A percentile compares a stretch with the other conserved stretches of the same genome.
phyloP scores from a whole-genome alignment of 2,329 filamentous ascomycete species.

The Fusarium proliferatum region DNA sequence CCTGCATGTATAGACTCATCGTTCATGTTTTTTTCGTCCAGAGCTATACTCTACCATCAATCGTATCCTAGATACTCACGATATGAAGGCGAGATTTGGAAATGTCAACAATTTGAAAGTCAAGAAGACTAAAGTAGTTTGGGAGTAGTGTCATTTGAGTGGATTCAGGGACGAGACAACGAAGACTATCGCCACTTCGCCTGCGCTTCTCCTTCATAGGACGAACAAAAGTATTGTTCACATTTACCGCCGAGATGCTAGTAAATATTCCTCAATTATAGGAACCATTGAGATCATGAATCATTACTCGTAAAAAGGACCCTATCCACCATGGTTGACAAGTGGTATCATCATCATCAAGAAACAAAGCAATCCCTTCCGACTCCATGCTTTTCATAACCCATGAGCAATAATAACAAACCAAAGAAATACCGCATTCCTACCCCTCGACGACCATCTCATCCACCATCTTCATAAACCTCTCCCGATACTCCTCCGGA shows the following conservation, averaged over 20 bases:
- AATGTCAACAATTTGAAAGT: background rate
- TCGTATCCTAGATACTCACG: accelerated
- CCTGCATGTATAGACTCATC: accelerated
- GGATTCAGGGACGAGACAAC: background rate
- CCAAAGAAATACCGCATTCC: background rate
- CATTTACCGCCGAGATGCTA: too few species aligned
- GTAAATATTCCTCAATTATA: too few species aligned
- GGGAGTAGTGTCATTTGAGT: background rate
- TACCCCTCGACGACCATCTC: constrained; percentile 53
- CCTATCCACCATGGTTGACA: too few species aligned
- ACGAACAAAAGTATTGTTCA: too few species aligned
- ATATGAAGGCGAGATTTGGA: accelerated
- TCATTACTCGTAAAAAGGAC: background rate
- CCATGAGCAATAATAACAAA: background rate
- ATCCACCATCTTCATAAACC: constrained; percentile 62
- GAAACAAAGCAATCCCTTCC: background rate
- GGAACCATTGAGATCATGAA: background rate
- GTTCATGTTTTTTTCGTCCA: background rate
- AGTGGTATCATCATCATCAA: background rate
- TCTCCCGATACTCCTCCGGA: constrained; percentile 72
- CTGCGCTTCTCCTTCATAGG: too few species aligned
- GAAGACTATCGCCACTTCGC: background rate
- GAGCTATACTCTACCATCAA: accelerated
- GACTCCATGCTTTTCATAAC: background rate
- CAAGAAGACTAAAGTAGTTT: background rate